phyloP scores from a whole-genome alignment of 257 asterid species.

The Coffea eugenioides region DNA sequence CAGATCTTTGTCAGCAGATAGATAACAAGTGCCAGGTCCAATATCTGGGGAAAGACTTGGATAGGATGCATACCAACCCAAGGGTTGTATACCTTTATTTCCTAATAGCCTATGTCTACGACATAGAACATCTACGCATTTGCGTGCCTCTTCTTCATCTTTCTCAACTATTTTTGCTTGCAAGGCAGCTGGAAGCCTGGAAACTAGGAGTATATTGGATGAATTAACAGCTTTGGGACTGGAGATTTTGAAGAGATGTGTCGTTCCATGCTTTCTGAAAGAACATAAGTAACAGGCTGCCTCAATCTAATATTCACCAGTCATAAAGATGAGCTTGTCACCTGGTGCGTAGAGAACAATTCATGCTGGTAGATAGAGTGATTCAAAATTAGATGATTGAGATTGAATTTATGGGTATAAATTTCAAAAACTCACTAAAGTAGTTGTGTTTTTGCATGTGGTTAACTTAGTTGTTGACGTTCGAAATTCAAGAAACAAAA shows the following conservation, averaged over 20 bases:
- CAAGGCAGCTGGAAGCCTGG: slow-evolving; percentile 76
- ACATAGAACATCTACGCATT: slow-evolving; percentile 84
- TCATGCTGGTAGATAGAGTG: too few species aligned
- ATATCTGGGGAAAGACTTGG: slow-evolving; percentile 75
- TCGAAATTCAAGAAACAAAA: too few species aligned
- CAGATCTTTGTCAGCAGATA: slow-evolving; percentile 3
- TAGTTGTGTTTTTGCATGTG: too few species aligned
- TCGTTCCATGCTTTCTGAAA: slow-evolving; percentile 86
- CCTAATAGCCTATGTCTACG: slow-evolving; percentile 88
- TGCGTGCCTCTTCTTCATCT: slow-evolving; percentile 93
- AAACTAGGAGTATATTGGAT: slow-evolving; percentile 83
- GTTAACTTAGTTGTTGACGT: too few species aligned
- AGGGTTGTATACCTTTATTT: slow-evolving; percentile 91
- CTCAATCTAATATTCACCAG: slow-evolving; percentile 98
- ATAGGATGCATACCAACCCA: slow-evolving; percentile 99
- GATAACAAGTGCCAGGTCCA: slow-evolving; percentile 96
- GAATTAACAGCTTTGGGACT: slow-evolving; percentile 73
- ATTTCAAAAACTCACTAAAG: too few species aligned
- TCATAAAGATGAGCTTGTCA: slow-evolving; percentile 94
- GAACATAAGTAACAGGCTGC: slow-evolving; percentile 77
- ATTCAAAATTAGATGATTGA: too few species aligned
- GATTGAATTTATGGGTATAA: too few species aligned
- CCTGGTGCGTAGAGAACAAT: slow-evolving; percentile 58
- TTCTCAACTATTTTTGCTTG: slow-evolving; percentile 92
- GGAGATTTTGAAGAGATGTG: slow-evolving; percentile 61